Evolutionary conservation across 352 stramenopile species (phyloP).

Genomic region (Phytophthora tentaculata): DNA sequence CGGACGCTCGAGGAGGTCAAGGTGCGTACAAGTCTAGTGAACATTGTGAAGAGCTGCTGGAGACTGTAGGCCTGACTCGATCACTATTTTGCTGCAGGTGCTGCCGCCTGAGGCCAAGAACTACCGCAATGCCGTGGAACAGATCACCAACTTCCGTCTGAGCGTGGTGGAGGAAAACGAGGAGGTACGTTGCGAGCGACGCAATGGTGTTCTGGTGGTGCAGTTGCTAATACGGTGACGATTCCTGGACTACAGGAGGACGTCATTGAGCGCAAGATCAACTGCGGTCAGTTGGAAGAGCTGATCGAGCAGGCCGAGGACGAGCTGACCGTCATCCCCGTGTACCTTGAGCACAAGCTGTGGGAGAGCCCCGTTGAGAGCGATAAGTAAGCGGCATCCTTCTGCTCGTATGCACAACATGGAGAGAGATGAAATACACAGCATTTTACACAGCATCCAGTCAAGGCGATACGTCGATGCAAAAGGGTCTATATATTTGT

Average conservation of each 20-base stretch:
- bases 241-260: conserved; percentile 53
- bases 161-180: conserved; percentile 75
- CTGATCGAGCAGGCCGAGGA: conserved; percentile 89
- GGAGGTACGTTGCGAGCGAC: conserved; percentile 55
- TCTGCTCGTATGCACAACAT: not conserved
- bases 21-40: conserved; percentile 37
- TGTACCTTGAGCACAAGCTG: conserved; percentile 89
- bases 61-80: conserved; percentile 3
- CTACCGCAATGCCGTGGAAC: conserved; percentile 82
- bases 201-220: conserved; percentile 21
- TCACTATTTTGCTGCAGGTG: conserved; percentile 41
- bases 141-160: conserved; percentile 88
- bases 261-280: conserved; percentile 85
- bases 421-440: conserved; percentile 32
- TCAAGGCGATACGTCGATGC: conserved; percentile 11
- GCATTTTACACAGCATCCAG: conserved; percentile 14
- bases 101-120: conserved; percentile 70
- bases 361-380: conserved; percentile 80
- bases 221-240: conserved; percentile 8
- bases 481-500: conserved; percentile 43
- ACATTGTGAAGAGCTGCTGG: not conserved
- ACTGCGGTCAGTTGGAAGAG: conserved; percentile 89
- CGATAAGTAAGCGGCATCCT: conserved; percentile 21
- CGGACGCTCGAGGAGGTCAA: conserved; percentile 84
- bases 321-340: conserved; percentile 84